A percentile compares a stretch with the other conserved stretches of the same genome.
These are phyloP conservation scores for Kwoniella sp. DNA, from an alignment of 768 basidiomycete genomes.

Conservation along the genomic window DNA sequence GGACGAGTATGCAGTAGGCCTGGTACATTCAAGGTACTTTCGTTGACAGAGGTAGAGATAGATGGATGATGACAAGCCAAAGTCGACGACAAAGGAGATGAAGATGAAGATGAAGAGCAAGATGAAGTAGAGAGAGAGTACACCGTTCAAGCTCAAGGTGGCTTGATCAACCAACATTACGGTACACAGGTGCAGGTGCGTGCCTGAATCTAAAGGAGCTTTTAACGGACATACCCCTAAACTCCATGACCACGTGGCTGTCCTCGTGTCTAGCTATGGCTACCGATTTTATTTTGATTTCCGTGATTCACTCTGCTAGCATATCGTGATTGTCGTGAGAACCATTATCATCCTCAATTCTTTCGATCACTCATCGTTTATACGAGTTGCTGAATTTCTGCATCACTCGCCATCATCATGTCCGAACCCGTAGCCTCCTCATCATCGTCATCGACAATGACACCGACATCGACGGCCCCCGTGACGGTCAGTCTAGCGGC, in stretches of 20 bases:
- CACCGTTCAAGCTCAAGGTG: too few species aligned
- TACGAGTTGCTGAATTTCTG: not conserved
- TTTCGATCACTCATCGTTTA: not conserved
- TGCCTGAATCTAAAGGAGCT: not conserved
- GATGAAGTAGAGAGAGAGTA: too few species aligned
- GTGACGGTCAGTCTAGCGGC: slow-evolving; percentile 29
- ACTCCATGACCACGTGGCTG: not conserved
- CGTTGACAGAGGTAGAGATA: too few species aligned
- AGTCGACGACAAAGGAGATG: not conserved
- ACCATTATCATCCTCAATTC: not conserved
- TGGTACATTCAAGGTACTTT: slow-evolving; percentile 5
- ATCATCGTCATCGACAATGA: slow-evolving; percentile 29
- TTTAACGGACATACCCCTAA: not conserved
- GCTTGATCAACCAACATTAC: slow-evolving; percentile 13
- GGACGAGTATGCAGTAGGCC: not conserved
- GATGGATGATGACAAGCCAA: not conserved
- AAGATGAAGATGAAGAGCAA: not conserved
- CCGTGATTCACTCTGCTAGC: too few species aligned
- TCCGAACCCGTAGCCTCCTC: slow-evolving; percentile 15
- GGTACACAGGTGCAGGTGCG: not conserved
- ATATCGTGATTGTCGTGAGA: not conserved
- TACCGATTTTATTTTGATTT: slow-evolving; percentile 4
- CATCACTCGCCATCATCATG: slow-evolving; percentile 10
- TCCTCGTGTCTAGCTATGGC: too few species aligned
- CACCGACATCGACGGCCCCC: slow-evolving; percentile 14